Conservation (phyloP, 2,329 filamentous ascomycete species). For the Exserohilum turcica region DNA sequence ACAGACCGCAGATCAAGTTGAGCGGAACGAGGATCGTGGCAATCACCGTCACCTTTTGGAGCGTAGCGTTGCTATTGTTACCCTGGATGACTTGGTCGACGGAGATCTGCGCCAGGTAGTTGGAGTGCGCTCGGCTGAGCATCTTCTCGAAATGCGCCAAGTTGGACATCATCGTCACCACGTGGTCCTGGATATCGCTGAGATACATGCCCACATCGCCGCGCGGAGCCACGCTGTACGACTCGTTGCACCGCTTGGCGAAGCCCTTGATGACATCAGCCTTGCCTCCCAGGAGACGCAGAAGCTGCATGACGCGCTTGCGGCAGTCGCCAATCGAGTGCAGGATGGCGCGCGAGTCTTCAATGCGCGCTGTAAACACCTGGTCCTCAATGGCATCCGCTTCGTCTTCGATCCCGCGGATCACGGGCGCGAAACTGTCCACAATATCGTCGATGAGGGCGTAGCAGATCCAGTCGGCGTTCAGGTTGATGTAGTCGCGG, state of each 20-base stretch:
- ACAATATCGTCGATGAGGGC: slow-evolving; percentile 98
- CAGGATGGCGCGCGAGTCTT: slow-evolving; percentile 86
- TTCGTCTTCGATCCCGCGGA: slow-evolving; percentile 82
- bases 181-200: slow-evolving; percentile 97
- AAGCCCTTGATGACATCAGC: slow-evolving; percentile 98
- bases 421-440: slow-evolving; percentile 89
- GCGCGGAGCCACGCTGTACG: slow-evolving; percentile 91
- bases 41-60: slow-evolving; percentile 93
- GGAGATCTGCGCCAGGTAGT: slow-evolving; percentile 92
- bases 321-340: slow-evolving; percentile 87
- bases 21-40: slow-evolving; percentile 95
- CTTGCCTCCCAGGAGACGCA: slow-evolving; percentile 92
- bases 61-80: slow-evolving; percentile 82
- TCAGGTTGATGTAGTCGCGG: slow-evolving; percentile 92
- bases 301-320: slow-evolving; percentile 91
- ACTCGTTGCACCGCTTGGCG: slow-evolving; percentile 97
- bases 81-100: slow-evolving; percentile 90
- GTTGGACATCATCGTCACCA: slow-evolving; percentile 99
- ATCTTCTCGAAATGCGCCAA: slow-evolving; percentile 97
- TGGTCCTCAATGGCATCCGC: slow-evolving; percentile 94
- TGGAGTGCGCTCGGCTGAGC: slow-evolving; percentile 89
- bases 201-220: slow-evolving; percentile 97
- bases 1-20: slow-evolving; percentile 86
- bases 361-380: slow-evolving; percentile 87
- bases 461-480: slow-evolving; percentile 98